A percentile compares a stretch with the other conserved stretches of the same genome.
These are phyloP conservation scores for Candida sp. DNA, from an alignment of 1,139 yeast genomes.

Conservation along the genomic window DNA sequence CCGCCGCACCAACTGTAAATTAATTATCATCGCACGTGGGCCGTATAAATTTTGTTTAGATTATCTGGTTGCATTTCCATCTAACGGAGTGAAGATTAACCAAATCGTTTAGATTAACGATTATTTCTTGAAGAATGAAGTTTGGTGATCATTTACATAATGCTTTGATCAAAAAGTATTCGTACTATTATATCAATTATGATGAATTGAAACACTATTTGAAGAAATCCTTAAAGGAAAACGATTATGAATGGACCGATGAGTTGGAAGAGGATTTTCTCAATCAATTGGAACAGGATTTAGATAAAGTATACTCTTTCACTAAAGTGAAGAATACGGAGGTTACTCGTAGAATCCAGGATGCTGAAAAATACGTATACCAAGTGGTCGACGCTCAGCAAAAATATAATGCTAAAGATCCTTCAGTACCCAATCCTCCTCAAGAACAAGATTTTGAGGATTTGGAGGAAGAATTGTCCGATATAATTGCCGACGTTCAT, in stretches of 20 bases:
- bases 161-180: slow-evolving; percentile 77
- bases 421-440: slow-evolving; percentile 27
- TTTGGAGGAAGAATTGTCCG: slow-evolving; percentile 87
- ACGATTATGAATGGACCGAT: slow-evolving; percentile 64
- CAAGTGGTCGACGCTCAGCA: slow-evolving; percentile 51
- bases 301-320: slow-evolving; percentile 89
- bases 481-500: slow-evolving; percentile 95
- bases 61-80: no score
- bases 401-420: slow-evolving; percentile 16
- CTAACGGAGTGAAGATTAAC: no score
- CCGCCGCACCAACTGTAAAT: background rate
- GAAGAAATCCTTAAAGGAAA: slow-evolving; percentile 59
- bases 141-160: slow-evolving; percentile 76
- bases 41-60: no score
- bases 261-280: slow-evolving; percentile 80
- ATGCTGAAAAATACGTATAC: slow-evolving; percentile 66
- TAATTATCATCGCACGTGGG: background rate
- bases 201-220: slow-evolving; percentile 84
- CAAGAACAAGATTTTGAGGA: slow-evolving; percentile 86
- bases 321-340: slow-evolving; percentile 86
- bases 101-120: no score
- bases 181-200: slow-evolving; percentile 84
- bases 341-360: slow-evolving; percentile 68
- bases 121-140: slow-evolving; percentile 40
- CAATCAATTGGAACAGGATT: slow-evolving; percentile 68